phyloP scores from a whole-genome alignment of 495 filamentous ascomycete genomes.

The Aspergillus campestris region DNA sequence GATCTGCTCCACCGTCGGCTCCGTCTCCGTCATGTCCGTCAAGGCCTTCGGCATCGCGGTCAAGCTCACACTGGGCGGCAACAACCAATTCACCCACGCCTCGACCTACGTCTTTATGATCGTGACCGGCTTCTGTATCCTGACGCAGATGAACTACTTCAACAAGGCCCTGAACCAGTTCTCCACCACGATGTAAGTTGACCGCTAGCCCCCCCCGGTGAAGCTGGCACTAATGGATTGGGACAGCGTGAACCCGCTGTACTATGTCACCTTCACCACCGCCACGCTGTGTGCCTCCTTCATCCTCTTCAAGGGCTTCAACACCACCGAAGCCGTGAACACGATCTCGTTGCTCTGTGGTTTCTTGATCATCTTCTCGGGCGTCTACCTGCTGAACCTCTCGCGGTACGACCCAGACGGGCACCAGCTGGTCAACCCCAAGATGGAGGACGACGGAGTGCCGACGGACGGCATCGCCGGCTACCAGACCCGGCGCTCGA shows the following conservation, averaged over 20 bases:
- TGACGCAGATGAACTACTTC: constrained; percentile 99
- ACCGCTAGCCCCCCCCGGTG: not conserved
- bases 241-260: constrained; percentile 89
- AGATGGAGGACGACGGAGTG: constrained; percentile 60
- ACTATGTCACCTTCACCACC: constrained; percentile 99
- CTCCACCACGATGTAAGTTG: constrained; percentile 83
- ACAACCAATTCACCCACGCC: constrained; percentile 89
- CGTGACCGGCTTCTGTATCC: constrained; percentile 81
- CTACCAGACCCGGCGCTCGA: constrained; percentile 78
- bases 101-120: constrained; percentile 97
- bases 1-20: constrained; percentile 94
- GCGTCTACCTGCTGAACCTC: constrained; percentile 93
- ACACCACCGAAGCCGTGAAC: constrained; percentile 87
- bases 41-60: constrained; percentile 97
- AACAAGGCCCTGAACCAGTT: constrained; percentile 98
- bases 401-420: constrained; percentile 87
- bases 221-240: constrained; percentile 18
- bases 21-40: constrained; percentile 95
- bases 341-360: constrained; percentile 89
- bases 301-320: constrained; percentile 96
- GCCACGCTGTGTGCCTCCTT: constrained; percentile 91
- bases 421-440: constrained; percentile 52
- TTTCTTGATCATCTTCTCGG: constrained; percentile 94
- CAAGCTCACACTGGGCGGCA: constrained; percentile 81
- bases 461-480: constrained; percentile 89